A percentile compares a stretch with the other conserved stretches of the same genome.
These are phyloP conservation scores for Termitomyces sp. DNA, from an alignment of 768 basidiomycete genomes.

Conservation along the genomic window DNA sequence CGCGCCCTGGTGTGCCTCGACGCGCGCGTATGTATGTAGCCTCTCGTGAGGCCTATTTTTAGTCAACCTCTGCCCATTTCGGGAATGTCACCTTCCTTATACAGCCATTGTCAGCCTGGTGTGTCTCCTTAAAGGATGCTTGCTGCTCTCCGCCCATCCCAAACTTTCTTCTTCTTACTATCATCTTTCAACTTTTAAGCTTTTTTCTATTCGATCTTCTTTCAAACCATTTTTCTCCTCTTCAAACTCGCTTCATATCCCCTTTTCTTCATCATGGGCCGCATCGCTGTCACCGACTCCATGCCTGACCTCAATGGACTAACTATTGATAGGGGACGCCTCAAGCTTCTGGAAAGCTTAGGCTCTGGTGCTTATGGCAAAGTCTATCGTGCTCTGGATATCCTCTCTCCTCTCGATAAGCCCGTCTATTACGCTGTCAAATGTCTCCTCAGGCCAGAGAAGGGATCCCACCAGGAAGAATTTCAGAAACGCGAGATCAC, in stretches of 20 bases:
- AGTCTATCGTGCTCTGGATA: constrained; percentile 71
- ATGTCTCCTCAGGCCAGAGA: constrained; percentile 59
- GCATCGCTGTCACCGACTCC: constrained; percentile 33
- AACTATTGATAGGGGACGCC: constrained; percentile 53
- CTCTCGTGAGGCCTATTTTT: too few relatives aligned
- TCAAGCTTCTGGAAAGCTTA: constrained; percentile 57
- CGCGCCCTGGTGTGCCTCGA: not conserved
- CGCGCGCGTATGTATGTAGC: too few relatives aligned
- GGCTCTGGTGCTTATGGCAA: constrained; percentile 77
- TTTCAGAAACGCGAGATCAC: constrained; percentile 69
- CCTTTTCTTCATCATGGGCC: constrained; percentile 34
- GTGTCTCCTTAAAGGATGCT: constrained; percentile 8
- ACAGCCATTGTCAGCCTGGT: constrained; percentile 8
- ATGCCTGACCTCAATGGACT: constrained; percentile 51
- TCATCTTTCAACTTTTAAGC: constrained; percentile 8
- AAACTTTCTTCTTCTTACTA: constrained; percentile 9
- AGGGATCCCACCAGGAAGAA: constrained; percentile 50
- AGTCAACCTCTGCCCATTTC: not conserved
- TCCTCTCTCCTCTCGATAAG: constrained; percentile 30
- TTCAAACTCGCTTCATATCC: constrained; percentile 15
- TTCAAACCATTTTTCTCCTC: constrained; percentile 14
- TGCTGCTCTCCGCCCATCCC: not conserved
- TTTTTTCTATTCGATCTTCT: constrained; percentile 9
- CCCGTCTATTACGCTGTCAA: constrained; percentile 67
- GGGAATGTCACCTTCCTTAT: constrained; percentile 6